Conservation (phyloP, 2,329 filamentous ascomycete species). For the Pseudogymnoascus sp. region DNA sequence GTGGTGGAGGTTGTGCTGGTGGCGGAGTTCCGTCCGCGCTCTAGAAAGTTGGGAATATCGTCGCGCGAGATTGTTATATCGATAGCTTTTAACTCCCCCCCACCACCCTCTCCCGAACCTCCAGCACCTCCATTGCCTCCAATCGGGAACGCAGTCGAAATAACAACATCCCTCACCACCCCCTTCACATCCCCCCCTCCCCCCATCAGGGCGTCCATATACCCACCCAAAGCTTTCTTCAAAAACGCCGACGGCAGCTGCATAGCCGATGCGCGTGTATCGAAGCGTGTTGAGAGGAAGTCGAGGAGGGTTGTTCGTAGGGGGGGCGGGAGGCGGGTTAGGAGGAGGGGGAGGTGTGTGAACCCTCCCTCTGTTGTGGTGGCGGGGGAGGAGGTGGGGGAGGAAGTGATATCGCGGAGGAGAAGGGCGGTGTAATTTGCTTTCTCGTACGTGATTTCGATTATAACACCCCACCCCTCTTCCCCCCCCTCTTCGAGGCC, state of each 20-base stretch:
- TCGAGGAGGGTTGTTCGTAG: conserved; percentile 35
- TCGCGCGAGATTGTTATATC: conserved; percentile 35
- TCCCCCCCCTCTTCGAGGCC: conserved; percentile 9
- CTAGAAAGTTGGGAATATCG: conserved; percentile 31
- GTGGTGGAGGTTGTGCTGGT: background rate
- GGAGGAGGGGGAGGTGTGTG: conserved; percentile 36
- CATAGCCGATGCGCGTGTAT: conserved; percentile 33
- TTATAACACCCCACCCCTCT: conserved; percentile 19
- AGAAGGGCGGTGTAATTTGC: conserved; percentile 24
- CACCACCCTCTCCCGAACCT: background rate
- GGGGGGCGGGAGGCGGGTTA: conserved; percentile 38
- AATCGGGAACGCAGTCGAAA: background rate
- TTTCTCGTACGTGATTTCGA: conserved; percentile 26
- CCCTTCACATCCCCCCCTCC: conserved; percentile 18
- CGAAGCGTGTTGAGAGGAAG: conserved; percentile 37
- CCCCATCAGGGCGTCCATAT: conserved; percentile 20
- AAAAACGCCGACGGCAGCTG: conserved; percentile 32
- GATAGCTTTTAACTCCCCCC: conserved; percentile 31
- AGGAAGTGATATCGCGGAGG: conserved; percentile 10
- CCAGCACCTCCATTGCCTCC: too few relatives aligned
- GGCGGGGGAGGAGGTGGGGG: background rate
- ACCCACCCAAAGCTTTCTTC: conserved; percentile 25
- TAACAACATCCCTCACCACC: conserved; percentile 17
- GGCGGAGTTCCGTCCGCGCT: conserved; percentile 19
- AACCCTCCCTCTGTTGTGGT: conserved; percentile 23